These are phyloP conservation scores for Phylloporus sp. DNA, from an alignment of 768 basidiomycete genomes.

Conservation along the genomic window DNA sequence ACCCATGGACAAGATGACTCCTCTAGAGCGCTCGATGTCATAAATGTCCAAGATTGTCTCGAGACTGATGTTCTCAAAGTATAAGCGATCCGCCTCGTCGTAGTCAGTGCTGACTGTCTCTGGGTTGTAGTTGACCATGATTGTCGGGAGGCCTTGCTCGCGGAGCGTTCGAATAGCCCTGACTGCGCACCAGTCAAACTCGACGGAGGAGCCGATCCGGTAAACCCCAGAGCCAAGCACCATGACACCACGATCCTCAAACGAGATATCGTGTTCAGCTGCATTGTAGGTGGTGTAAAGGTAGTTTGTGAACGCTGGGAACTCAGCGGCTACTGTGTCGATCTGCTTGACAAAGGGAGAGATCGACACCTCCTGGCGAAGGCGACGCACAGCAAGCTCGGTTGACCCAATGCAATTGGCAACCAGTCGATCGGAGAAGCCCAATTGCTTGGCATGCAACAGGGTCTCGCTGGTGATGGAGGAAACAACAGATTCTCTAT, in stretches of 20 bases:
- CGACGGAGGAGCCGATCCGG: constrained; percentile 97
- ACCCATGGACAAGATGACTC: constrained; percentile 96
- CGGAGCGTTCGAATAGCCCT: constrained; percentile 94
- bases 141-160: constrained; percentile 88
- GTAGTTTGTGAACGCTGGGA: constrained; percentile 98
- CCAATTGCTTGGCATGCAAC: constrained; percentile 84
- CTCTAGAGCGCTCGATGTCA: constrained; percentile 81
- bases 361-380: constrained; percentile 80
- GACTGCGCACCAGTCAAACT: constrained; percentile 99
- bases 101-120: constrained; percentile 99
- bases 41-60: constrained; percentile 98
- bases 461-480: constrained; percentile 59
- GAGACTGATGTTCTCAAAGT: constrained; percentile 97
- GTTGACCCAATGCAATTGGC: constrained; percentile 81
- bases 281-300: constrained; percentile 98
- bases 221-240: constrained; percentile 98
- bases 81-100: constrained; percentile 95
- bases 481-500: constrained; percentile 59
- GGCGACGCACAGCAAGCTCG: constrained; percentile 86
- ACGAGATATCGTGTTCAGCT: constrained; percentile 85
- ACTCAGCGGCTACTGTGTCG: constrained; percentile 98
- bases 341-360: constrained; percentile 96
- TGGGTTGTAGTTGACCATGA: constrained; percentile 99
- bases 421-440: constrained; percentile 92
- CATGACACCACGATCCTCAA: constrained; percentile 91